These are phyloP conservation scores for Aureobasidium sp. DNA, from an alignment of 2,329 filamentous ascomycete species.

Conservation along the genomic window DNA sequence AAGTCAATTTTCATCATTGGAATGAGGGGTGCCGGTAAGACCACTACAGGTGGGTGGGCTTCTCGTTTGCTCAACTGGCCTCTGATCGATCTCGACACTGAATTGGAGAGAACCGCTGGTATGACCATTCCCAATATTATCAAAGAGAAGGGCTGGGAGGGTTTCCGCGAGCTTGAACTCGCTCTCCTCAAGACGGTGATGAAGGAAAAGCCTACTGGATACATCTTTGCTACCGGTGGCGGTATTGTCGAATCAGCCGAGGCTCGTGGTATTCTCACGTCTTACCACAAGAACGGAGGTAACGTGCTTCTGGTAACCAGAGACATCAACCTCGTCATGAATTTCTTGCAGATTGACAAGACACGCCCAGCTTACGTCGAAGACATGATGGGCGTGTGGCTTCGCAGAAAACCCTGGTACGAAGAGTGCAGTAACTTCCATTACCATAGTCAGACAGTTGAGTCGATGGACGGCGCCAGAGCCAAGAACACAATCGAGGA, in stretches of 20 bases:
- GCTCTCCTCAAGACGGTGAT: constrained; percentile 66
- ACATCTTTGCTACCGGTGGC: constrained; percentile 90
- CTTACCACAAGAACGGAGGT: constrained; percentile 69
- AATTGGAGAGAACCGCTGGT: constrained; percentile 67
- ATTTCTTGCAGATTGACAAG: constrained; percentile 83
- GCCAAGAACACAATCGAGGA: constrained; percentile 52
- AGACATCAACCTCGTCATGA: constrained; percentile 79
- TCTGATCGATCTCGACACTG: constrained; percentile 79
- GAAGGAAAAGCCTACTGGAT: constrained; percentile 63
- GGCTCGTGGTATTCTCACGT: constrained; percentile 66
- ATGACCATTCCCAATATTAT: constrained; percentile 84
- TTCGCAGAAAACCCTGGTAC: constrained; percentile 83
- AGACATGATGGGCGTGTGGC: constrained; percentile 85
- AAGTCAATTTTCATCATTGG: constrained; percentile 89
- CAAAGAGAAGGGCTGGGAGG: constrained; percentile 72
- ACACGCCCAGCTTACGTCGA: constrained; percentile 87
- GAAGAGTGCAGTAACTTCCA: constrained; percentile 89
- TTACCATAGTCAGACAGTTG: constrained; percentile 72
- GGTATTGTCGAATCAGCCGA: constrained; percentile 83
- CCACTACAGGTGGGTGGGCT: constrained; percentile 84
- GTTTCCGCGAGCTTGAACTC: constrained; percentile 74
- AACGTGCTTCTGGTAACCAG: constrained; percentile 82
- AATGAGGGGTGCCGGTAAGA: constrained; percentile 96
- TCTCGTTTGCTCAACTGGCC: constrained; percentile 66
- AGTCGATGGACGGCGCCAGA: constrained; percentile 25